Conservation (phyloP, 768 basidiomycete species). For the Lyophyllum atratum region DNA sequence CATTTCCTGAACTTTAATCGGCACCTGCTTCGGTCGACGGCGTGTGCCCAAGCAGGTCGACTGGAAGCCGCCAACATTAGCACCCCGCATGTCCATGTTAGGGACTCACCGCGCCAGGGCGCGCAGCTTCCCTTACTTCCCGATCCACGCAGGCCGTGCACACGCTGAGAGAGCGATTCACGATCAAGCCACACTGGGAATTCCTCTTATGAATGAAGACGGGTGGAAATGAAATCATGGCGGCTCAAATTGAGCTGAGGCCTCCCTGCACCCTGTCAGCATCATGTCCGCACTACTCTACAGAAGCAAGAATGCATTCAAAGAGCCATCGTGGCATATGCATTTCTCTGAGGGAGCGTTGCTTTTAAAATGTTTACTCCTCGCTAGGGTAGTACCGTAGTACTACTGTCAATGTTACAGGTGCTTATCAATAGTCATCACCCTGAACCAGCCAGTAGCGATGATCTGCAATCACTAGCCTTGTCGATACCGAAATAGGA, state of each 20-base stretch:
- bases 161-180: background rate
- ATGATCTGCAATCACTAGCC: background rate
- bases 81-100: too few species aligned
- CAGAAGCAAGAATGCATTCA: background rate
- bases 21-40: background rate
- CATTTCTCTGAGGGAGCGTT: background rate
- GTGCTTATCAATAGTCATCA: background rate
- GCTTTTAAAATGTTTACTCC: background rate
- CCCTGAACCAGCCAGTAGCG: background rate
- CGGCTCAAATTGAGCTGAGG: background rate
- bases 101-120: too few species aligned
- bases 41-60: background rate
- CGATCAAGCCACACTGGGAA: background rate
- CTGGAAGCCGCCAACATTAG: background rate
- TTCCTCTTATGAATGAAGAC: background rate
- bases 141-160: background rate
- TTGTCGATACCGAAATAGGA: background rate
- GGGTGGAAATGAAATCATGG: background rate
- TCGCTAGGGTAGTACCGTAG: background rate
- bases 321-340: background rate
- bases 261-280: background rate
- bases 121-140: background rate
- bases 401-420: background rate
- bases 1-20: background rate
- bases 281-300: background rate